phyloP scores from a whole-genome alignment of 2,329 filamentous ascomycete genomes.

The Claviceps digitariae region DNA sequence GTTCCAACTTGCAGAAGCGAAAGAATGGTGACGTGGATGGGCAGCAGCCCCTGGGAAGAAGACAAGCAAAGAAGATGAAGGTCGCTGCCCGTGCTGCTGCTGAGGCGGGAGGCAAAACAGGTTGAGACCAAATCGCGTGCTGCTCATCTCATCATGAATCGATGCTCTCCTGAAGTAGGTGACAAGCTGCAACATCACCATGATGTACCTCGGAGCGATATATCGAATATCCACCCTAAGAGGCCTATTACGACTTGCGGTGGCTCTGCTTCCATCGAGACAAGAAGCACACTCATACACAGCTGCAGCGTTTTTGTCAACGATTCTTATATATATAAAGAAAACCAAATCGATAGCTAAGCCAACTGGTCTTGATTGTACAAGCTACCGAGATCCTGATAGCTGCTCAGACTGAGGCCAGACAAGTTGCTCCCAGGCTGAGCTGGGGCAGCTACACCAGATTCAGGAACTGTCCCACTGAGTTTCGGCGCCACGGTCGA shows the following conservation, averaged over 20 bases:
- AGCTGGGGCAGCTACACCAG: slow-evolving; percentile 9
- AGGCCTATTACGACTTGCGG: neutral
- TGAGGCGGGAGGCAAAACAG: neutral
- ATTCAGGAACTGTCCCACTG: slow-evolving; percentile 3
- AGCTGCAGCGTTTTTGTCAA: too few species aligned
- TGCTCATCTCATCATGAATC: neutral
- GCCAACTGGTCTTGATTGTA: neutral
- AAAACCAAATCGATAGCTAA: neutral
- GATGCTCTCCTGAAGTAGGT: neutral
- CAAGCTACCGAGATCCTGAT: slow-evolving; percentile 31
- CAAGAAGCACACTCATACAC: too few species aligned
- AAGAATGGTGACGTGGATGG: slow-evolving; percentile 24
- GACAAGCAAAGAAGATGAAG: slow-evolving; percentile 44
- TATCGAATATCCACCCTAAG: neutral
- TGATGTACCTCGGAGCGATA: neutral
- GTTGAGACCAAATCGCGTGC: neutral
- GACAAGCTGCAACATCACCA: neutral
- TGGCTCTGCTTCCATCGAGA: neutral
- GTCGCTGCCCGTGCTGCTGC: slow-evolving; percentile 29
- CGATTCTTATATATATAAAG: neutral
- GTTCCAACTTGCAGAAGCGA: slow-evolving; percentile 25
- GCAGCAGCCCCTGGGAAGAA: slow-evolving; percentile 31
- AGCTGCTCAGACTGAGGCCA: slow-evolving; percentile 27
- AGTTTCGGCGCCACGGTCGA: slow-evolving; percentile 3
- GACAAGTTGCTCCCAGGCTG: slow-evolving; percentile 23